Conservation (phyloP, 768 basidiomycete species). For the Leucocoprinus sp. region DNA sequence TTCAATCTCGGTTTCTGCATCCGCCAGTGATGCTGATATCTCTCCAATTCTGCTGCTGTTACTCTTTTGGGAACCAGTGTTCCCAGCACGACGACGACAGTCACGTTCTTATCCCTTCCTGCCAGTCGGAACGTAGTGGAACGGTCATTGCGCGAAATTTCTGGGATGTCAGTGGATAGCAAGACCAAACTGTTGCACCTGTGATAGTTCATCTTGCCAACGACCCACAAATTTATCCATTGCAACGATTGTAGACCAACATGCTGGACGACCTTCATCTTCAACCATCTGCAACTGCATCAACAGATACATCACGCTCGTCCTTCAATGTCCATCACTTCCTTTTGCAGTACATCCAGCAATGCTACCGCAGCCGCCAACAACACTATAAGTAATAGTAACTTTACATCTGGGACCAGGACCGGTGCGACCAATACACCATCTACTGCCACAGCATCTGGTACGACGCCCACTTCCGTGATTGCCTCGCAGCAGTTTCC, state of each 20-base stretch:
- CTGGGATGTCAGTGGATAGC: slow-evolving; percentile 12
- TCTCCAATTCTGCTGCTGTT: slow-evolving; percentile 54
- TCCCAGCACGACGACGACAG: slow-evolving; percentile 27
- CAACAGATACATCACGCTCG: slow-evolving; percentile 33
- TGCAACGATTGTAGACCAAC: slow-evolving; percentile 5
- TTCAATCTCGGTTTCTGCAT: slow-evolving; percentile 20
- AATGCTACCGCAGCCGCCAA: neutral
- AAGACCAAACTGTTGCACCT: slow-evolving; percentile 10
- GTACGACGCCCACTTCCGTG: slow-evolving; percentile 27
- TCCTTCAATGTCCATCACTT: no score
- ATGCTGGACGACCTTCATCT: no score
- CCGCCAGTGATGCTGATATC: slow-evolving; percentile 50
- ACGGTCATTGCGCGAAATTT: slow-evolving; percentile 72
- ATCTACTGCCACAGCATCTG: slow-evolving; percentile 12
- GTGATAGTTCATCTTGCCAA: slow-evolving; percentile 16
- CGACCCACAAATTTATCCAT: slow-evolving; percentile 3
- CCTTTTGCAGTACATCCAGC: neutral
- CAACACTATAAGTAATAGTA: slow-evolving; percentile 2
- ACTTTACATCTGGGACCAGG: slow-evolving; percentile 1
- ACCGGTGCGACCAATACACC: slow-evolving; percentile 17
- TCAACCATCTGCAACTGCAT: slow-evolving; percentile 2
- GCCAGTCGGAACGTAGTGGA: slow-evolving; percentile 61
- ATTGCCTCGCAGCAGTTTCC: slow-evolving; percentile 18
- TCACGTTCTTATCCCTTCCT: slow-evolving; percentile 42
- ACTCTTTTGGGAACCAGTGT: slow-evolving; percentile 55